Evolutionary conservation across 75 land plant genomes (phyloP), one percentile per base, ranked within the genome.

Genomic region (Cryptomeria japonica): DNA sequence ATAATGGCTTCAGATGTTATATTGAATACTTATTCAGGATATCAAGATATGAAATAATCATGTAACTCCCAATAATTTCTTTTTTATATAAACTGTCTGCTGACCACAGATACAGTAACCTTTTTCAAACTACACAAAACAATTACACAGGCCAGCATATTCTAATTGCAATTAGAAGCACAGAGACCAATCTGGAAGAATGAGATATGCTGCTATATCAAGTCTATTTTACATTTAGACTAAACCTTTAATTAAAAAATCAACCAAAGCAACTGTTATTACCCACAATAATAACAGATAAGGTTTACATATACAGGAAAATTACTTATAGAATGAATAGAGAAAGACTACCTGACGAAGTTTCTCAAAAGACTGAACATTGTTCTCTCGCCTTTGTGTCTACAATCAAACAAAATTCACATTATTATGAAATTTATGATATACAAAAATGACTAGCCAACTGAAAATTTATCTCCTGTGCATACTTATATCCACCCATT

Each of bases 341-440:
- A 72, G 76, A 73, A 73, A 75, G 39, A 32, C 56, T 55, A 98
- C 99, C 99, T 96, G 99, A 13, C 99, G 97, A 86, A 98, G 97
- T 93, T 97, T 96, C 84, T 98, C 99, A 90, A 98, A 98, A 64
- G 99, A 98, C 73, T 94, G 97, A 39, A 97, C 95, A 93, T 95
- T 98, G 91, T 98, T 98, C 87, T 98, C 99, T 51, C 99, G 93
- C 91, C 99, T 95, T 93, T 96, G 99, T 95, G 95, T 98, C 99
- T 98, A 87, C 56, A 80, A 82, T 12, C 84, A 53, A 84, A 37
- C 55, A 88, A 39, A 88, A 7, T 36, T 56, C 28, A 18, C 46
- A 39, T 86, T 86, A 25, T 15, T 75, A 56, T 14, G 6, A 70
- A 56, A 53, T 37, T 37, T 22, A n/a, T 53, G 36, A 19, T 36